Base-by-base conservation (phyloP, 75 land plant species). In the Pinus taeda region DNA sequence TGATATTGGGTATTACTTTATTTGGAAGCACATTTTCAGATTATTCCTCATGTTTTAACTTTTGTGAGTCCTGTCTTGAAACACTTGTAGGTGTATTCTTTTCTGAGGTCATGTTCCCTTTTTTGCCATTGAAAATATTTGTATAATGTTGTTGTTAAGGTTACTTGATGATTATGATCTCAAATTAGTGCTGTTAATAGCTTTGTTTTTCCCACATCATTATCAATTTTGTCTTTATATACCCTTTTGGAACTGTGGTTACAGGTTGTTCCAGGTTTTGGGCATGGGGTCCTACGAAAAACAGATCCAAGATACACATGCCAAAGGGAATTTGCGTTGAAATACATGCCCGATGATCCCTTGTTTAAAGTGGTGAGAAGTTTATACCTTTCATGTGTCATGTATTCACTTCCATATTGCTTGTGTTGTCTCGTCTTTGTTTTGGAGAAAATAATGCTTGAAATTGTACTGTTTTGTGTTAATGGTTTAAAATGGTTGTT, bases 181-280 rank as follows among this genome's bases (percentile, higher is more conserved):
- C 12, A 69, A 42, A 42, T 21, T 42, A 42, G 11, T 69, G 71
- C 53, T 69, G 55, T 49, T 69, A 26, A 69, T 69, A 20, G 22
- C n/a, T 69, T n/a, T 36, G 18, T 20, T 69, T 18, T 69, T 69
- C 8, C 9, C 6, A 7, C 42, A 39, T 18, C n/a, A n/a, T 21
- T 8, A 8, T 49, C 17, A 70, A 12, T 73, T 78, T 78, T n/a
- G 42, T 37, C 1, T 64, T 64, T 36, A 5, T 18, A 75, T 33
- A 56, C 49, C n/a, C 71, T 57, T 6, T 57, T 71, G 42, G 20
- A 45, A 73, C 60, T 57, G 64, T 64, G 17, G 20, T 59, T 56
- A 57, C 84, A 96, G 98, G 99, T 97, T 84, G 99, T 97, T 59
- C 99, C 98, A 74, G 99, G 99, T 73, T 97, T 66, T 88, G 99